A percentile compares a stretch with the other conserved stretches of the same genome.
phyloP scores from a whole-genome alignment of 106 monocot species.

The Allium cepa region DNA sequence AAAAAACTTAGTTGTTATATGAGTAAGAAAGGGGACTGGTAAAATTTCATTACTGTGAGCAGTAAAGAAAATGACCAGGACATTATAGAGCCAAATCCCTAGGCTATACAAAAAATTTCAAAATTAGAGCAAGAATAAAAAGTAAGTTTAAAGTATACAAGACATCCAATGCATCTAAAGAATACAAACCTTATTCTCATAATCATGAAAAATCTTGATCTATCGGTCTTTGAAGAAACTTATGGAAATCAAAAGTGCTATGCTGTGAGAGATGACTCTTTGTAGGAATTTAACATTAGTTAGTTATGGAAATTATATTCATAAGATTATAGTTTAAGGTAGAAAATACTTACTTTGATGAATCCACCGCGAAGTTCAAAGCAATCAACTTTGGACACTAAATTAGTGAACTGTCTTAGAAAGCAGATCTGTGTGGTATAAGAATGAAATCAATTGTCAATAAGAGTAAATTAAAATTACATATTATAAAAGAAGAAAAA shows the following conservation, averaged over 20 bases:
- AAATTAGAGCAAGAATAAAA: not conserved
- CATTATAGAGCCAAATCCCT: constrained; percentile 26
- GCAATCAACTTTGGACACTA: too few relatives aligned
- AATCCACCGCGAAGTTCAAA: too few relatives aligned
- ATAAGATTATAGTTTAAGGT: too few relatives aligned
- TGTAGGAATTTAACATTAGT: not conserved
- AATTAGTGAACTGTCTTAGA: constrained; percentile 4
- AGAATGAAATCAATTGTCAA: not conserved
- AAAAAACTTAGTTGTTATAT: too few relatives aligned
- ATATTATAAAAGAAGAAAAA: not conserved
- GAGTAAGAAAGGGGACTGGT: too few relatives aligned
- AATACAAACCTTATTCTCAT: constrained; percentile 25
- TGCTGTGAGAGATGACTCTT: constrained; percentile 9
- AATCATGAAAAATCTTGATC: constrained; percentile 34
- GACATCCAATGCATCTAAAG: too few relatives aligned
- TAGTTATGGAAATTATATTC: too few relatives aligned
- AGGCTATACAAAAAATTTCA: constrained; percentile 18
- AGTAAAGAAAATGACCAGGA: too few relatives aligned
- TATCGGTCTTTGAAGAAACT: constrained; percentile 33
- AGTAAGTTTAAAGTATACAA: too few relatives aligned
- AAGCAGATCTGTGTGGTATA: constrained; percentile 25
- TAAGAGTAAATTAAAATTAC: not conserved
- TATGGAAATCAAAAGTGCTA: constrained; percentile 24
- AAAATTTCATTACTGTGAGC: too few relatives aligned
- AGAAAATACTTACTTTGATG: too few relatives aligned